Evolutionary conservation across 1,139 yeast species (phyloP), one percentile per base, ranked within the genome.

Genomic region (Yamadazyma diddensiae): DNA sequence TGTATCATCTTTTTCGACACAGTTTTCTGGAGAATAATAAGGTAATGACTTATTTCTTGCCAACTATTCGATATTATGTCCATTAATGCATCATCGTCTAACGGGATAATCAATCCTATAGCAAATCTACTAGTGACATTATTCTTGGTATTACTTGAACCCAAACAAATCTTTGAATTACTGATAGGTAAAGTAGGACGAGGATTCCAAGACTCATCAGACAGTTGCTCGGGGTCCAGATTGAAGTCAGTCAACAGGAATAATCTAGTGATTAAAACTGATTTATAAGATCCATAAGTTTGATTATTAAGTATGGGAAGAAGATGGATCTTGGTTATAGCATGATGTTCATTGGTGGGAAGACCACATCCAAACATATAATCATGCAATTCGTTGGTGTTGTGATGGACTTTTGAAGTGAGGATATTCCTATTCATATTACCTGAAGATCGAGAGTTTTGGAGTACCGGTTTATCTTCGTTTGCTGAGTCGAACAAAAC

Each of bases 301-400:
- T 50, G 52, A 31, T 49, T 54, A 30, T 66, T 57, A 13, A 72
- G 45, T 2, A 65, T 52, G 1, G 79, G 79, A 13, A 76, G 50
- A 19, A 60, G 46, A 48, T 75, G 80, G 6, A 75, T 46, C 40
- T 75, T 76, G 2, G 76, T 70, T 12, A 66, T 52, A 16, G 63
- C 50, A 21, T 59, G 60, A n/a, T 60, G 52, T 38, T 75, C 79
- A 40, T 62, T 71, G 5, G 72, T 56, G 10, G 79, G 77, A 21
- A 75, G 51, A 0, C 80, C 80, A 38, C 75, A 70, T 5, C 82
- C 82, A 50, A 74, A 76, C 73, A 74, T 71, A 43, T 65, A 72
- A 38, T 71, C 71, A 29, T 70, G 63, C 22, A 76, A 47, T 38
- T 75, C 80, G 35, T 58, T 56, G 8, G 55, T 43, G 21, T 66